phyloP scores from a whole-genome alignment of 1,284 basidiomycete species.

The Leccinum cinnamomeum region DNA sequence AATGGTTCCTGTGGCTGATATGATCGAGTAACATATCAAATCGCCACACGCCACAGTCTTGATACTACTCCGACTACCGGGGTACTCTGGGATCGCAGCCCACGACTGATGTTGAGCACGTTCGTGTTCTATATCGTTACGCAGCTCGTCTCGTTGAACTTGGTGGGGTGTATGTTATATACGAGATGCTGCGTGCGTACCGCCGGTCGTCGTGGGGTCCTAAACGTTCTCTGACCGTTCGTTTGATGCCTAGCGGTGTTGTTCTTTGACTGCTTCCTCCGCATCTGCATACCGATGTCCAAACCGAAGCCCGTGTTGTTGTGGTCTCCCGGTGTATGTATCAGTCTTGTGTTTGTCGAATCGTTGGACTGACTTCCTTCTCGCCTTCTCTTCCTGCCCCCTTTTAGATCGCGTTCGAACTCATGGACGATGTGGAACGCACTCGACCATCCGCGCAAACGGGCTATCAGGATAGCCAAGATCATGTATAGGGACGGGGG shows the following conservation, averaged over 20 bases:
- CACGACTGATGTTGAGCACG: slow-evolving; percentile 37
- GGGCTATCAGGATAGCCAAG: slow-evolving; percentile 24
- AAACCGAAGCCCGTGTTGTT: slow-evolving; percentile 25
- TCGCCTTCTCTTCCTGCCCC: background rate
- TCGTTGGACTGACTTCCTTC: background rate
- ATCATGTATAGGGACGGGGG: slow-evolving; percentile 39
- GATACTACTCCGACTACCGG: slow-evolving; percentile 43
- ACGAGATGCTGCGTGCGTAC: slow-evolving; percentile 35
- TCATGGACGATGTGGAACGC: slow-evolving; percentile 40
- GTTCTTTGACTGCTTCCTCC: slow-evolving; percentile 7
- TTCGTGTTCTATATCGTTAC: slow-evolving; percentile 35
- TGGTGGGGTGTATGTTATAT: slow-evolving; percentile 31
- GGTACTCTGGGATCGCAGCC: slow-evolving; percentile 41
- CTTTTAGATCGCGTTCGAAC: slow-evolving; percentile 38
- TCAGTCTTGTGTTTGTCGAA: background rate
- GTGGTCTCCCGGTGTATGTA: slow-evolving; percentile 37
- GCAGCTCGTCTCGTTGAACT: slow-evolving; percentile 32
- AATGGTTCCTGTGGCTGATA: slow-evolving; percentile 3
- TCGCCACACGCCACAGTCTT: slow-evolving; percentile 20
- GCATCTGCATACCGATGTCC: slow-evolving; percentile 18
- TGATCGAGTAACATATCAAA: background rate
- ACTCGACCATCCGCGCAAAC: slow-evolving; percentile 32
- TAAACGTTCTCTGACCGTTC: background rate
- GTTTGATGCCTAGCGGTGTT: slow-evolving; percentile 14
- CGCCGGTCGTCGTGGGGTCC: background rate